A percentile compares a stretch with the other conserved stretches of the same genome.
Evolutionary conservation across 106 monocot genomes (phyloP).

Genomic region (Apostasia shenzhenica): DNA sequence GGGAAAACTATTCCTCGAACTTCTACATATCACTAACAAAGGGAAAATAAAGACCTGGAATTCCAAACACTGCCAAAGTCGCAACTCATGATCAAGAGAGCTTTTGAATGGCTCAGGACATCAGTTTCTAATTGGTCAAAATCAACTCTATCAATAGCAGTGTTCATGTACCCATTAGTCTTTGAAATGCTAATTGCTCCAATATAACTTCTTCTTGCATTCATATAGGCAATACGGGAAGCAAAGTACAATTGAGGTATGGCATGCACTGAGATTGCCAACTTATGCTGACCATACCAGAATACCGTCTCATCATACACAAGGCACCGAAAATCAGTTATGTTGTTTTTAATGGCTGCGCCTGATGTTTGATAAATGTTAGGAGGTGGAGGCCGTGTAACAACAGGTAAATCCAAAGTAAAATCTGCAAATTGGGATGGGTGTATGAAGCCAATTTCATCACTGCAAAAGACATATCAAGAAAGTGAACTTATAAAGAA

Average conservation of each 20-base stretch:
- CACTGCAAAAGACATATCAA: constrained; percentile 23
- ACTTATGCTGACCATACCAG: constrained; percentile 67
- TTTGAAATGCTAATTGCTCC: not conserved
- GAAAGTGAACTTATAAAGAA: constrained; percentile 2
- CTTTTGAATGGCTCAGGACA: constrained; percentile 47
- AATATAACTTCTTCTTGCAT: constrained; percentile 34
- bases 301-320: constrained; percentile 35
- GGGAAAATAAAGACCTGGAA: constrained; percentile 36
- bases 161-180: constrained; percentile 1
- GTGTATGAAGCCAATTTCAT: constrained; percentile 78
- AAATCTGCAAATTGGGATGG: constrained; percentile 55
- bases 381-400: not conserved
- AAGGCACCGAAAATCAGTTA: not conserved
- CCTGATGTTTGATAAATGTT: not conserved
- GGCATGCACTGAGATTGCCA: constrained; percentile 48
- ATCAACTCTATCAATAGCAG: constrained; percentile 7
- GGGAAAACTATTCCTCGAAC: not conserved
- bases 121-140: constrained; percentile 25
- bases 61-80: constrained; percentile 72
- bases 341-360: not conserved
- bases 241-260: constrained; percentile 44
- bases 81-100: constrained; percentile 47
- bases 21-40: not conserved
- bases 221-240: constrained; percentile 24
- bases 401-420: constrained; percentile 13